phyloP scores from a whole-genome alignment of 371 early-diverging fungal genomes.

The Rhizopus microsporus region DNA sequence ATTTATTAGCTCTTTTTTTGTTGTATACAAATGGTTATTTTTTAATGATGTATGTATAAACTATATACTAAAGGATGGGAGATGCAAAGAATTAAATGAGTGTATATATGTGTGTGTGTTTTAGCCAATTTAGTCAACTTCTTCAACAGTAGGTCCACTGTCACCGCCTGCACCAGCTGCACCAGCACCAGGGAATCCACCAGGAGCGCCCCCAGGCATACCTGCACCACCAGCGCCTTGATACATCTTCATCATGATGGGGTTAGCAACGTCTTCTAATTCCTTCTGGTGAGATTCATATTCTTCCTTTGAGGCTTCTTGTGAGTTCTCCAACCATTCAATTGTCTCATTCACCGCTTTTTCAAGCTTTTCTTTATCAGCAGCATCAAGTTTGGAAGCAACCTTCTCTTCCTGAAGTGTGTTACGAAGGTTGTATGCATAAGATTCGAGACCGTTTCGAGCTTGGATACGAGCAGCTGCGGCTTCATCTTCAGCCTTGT shows the following conservation, averaged over 20 bases:
- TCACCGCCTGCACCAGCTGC: slow-evolving; percentile 69
- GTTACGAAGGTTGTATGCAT: slow-evolving; percentile 84
- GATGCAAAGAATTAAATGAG: not conserved
- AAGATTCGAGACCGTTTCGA: slow-evolving; percentile 84
- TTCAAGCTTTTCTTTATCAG: slow-evolving; percentile 80
- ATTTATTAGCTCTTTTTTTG: not conserved
- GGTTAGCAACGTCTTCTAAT: slow-evolving; percentile 84
- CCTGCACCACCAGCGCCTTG: slow-evolving; percentile 51
- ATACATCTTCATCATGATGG: slow-evolving; percentile 84
- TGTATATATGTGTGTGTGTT: too few species aligned
- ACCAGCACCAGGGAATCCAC: slow-evolving; percentile 74
- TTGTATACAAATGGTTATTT: not conserved
- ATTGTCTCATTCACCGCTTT: slow-evolving; percentile 79
- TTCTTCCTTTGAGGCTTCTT: slow-evolving; percentile 90
- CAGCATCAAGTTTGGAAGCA: slow-evolving; percentile 61
- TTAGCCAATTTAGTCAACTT: slow-evolving; percentile 41
- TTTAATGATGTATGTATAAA: not conserved
- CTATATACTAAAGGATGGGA: not conserved
- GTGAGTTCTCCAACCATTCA: slow-evolving; percentile 84
- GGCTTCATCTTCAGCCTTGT: slow-evolving; percentile 85
- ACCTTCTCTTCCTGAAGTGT: slow-evolving; percentile 82
- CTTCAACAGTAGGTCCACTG: slow-evolving; percentile 48
- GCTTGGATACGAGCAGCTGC: slow-evolving; percentile 80
- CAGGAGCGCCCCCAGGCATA: slow-evolving; percentile 59
- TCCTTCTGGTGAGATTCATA: slow-evolving; percentile 87